Percentiles rank a stretch among this genome's conserved stretches.
Conservation (phyloP, 2,329 filamentous ascomycete genomes). For the Eurotiales sp. region DNA sequence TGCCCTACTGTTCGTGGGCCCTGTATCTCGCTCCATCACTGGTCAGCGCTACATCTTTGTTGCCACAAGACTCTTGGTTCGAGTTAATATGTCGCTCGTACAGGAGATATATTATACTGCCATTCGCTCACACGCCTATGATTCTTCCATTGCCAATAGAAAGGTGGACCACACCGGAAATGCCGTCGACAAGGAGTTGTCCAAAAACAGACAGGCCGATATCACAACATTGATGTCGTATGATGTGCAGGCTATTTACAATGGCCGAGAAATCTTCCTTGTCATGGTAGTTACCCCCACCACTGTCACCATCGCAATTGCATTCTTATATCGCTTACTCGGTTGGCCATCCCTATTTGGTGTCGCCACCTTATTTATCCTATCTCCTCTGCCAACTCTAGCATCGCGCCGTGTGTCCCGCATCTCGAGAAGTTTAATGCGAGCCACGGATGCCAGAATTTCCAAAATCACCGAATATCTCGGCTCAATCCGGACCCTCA, state of each 20-base stretch:
- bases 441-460: slow-evolving; percentile 55
- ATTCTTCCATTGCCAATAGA: slow-evolving; percentile 28
- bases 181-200: slow-evolving; percentile 22
- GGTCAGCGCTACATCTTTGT: slow-evolving; percentile 58
- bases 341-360: slow-evolving; percentile 56
- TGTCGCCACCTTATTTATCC: slow-evolving; percentile 45
- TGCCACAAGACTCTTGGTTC: slow-evolving; percentile 54
- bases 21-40: slow-evolving; percentile 46
- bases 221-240: slow-evolving; percentile 58
- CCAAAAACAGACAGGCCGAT: slow-evolving; percentile 46
- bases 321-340: slow-evolving; percentile 54
- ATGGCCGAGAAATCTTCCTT: slow-evolving; percentile 51
- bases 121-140: slow-evolving; percentile 54
- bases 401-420: slow-evolving; percentile 50
- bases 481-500: slow-evolving; percentile 55
- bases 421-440: slow-evolving; percentile 51
- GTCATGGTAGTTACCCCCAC: slow-evolving; percentile 45
- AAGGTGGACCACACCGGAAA: slow-evolving; percentile 9
- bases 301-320: slow-evolving; percentile 47
- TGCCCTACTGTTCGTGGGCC: slow-evolving; percentile 51
- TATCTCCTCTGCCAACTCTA: slow-evolving; percentile 50
- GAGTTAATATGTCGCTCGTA: slow-evolving; percentile 55
- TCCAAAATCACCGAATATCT: slow-evolving; percentile 58
- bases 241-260: slow-evolving; percentile 55
- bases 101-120: slow-evolving; percentile 58